Conservation (phyloP, 169 alveolate species). For the Blepharisma undulans region DNA sequence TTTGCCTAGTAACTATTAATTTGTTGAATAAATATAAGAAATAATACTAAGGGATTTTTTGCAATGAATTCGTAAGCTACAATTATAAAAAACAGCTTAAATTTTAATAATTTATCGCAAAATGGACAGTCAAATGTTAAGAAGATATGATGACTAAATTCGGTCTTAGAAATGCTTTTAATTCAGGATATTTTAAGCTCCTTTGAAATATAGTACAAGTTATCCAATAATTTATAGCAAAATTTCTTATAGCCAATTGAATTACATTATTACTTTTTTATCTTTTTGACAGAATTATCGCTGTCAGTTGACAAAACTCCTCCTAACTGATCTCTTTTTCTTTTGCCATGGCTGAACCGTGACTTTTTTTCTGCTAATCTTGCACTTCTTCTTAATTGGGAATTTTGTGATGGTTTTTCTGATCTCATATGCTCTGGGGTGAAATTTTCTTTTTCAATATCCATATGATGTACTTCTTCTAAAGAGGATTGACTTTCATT, state of each 20-base stretch:
- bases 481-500: background rate
- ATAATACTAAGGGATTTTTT: too few relatives aligned
- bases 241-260: too few relatives aligned
- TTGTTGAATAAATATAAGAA: too few relatives aligned
- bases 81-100: too few relatives aligned
- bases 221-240: background rate
- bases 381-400: constrained; percentile 1
- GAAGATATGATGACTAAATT: too few relatives aligned
- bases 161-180: background rate
- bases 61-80: too few relatives aligned
- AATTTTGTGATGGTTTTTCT: background rate
- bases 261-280: background rate
- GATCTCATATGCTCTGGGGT: background rate
- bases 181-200: background rate
- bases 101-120: too few relatives aligned
- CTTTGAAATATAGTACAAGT: background rate
- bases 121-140: too few relatives aligned
- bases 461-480: background rate
- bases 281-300: background rate
- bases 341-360: background rate
- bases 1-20: too few relatives aligned
- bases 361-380: background rate
- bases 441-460: background rate
- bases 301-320: background rate
- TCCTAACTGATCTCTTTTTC: background rate